phyloP scores from a whole-genome alignment of 78 protist species.

The Diacronema lutheri region DNA sequence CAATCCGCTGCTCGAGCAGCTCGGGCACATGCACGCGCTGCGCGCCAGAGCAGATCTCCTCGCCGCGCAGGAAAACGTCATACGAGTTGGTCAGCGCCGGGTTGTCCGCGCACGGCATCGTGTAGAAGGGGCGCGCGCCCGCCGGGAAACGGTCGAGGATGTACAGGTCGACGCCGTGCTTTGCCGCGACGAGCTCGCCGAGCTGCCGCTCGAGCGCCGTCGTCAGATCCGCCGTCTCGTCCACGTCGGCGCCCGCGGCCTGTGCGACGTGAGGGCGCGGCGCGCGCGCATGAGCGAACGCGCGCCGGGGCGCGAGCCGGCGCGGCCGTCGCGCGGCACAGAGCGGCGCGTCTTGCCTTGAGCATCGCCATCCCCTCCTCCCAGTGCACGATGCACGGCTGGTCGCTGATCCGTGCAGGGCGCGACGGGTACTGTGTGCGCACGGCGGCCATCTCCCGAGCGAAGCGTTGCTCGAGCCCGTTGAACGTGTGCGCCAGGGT shows the following conservation, averaged over 20 bases:
- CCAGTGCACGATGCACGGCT: not conserved
- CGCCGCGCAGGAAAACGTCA: slow-evolving; percentile 97
- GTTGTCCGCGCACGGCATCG: slow-evolving; percentile 90
- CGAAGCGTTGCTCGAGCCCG: slow-evolving; percentile 58
- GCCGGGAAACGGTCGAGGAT: slow-evolving; percentile 90
- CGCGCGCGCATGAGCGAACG: not conserved
- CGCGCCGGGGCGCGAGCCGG: not conserved
- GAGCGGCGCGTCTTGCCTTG: not conserved
- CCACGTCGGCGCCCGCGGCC: not conserved
- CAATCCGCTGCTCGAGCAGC: slow-evolving; percentile 52
- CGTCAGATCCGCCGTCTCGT: slow-evolving; percentile 17
- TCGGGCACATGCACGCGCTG: slow-evolving; percentile 97
- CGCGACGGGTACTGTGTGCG: slow-evolving; percentile 34
- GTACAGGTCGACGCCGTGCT: slow-evolving; percentile 93
- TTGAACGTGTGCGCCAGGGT: slow-evolving; percentile 80
- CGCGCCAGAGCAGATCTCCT: slow-evolving; percentile 98
- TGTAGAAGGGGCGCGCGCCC: slow-evolving; percentile 98
- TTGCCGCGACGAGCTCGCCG: slow-evolving; percentile 85
- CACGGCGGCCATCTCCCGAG: slow-evolving; percentile 43
- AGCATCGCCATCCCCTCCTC: slow-evolving; percentile 42
- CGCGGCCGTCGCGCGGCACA: not conserved
- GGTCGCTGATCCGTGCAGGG: not conserved
- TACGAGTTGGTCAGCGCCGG: slow-evolving; percentile 88
- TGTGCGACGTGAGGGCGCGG: not conserved
- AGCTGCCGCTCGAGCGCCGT: slow-evolving; percentile 81